Conservation (phyloP, 169 alveolate species). For the Cryptosporidium parvum region DNA sequence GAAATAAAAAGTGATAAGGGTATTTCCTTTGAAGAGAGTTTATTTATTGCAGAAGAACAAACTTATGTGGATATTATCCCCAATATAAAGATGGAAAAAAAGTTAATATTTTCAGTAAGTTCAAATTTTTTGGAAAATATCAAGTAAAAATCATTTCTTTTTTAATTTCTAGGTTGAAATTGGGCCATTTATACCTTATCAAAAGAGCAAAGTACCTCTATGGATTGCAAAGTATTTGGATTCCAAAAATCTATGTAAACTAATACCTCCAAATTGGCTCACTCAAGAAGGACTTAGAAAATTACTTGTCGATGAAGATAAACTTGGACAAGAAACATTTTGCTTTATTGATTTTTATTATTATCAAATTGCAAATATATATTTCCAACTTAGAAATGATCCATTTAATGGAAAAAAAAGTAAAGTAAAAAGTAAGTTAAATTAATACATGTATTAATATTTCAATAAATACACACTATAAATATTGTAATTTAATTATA, state of each 20-base stretch:
- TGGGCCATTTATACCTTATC: conserved; percentile 68
- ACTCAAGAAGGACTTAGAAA: conserved; percentile 60
- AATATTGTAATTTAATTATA: too few species aligned
- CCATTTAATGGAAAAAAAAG: conserved; percentile 66
- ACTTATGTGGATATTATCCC: conserved; percentile 48
- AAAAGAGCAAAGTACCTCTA: conserved; percentile 55
- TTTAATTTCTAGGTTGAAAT: conserved; percentile 29
- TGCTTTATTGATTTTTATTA: conserved; percentile 25
- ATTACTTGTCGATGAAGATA: conserved; percentile 39
- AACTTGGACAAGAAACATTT: conserved; percentile 15
- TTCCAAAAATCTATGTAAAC: conserved; percentile 35
- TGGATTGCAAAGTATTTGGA: conserved; percentile 68
- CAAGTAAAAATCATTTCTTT: too few species aligned
- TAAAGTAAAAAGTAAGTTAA: conserved; percentile 53
- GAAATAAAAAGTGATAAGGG: conserved; percentile 1
- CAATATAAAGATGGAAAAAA: conserved; percentile 43
- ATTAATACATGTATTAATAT: not conserved
- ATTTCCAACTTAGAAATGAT: conserved; percentile 42
- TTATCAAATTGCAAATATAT: conserved; percentile 49
- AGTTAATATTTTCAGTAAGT: conserved; percentile 63
- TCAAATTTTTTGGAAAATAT: not conserved
- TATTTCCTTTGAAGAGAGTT: conserved; percentile 48
- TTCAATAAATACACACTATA: too few species aligned
- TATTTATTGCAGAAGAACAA: conserved; percentile 66
- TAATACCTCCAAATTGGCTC: conserved; percentile 66